Conservation (phyloP, 2,329 filamentous ascomycete genomes). For the Ophiostoma piceae region DNA sequence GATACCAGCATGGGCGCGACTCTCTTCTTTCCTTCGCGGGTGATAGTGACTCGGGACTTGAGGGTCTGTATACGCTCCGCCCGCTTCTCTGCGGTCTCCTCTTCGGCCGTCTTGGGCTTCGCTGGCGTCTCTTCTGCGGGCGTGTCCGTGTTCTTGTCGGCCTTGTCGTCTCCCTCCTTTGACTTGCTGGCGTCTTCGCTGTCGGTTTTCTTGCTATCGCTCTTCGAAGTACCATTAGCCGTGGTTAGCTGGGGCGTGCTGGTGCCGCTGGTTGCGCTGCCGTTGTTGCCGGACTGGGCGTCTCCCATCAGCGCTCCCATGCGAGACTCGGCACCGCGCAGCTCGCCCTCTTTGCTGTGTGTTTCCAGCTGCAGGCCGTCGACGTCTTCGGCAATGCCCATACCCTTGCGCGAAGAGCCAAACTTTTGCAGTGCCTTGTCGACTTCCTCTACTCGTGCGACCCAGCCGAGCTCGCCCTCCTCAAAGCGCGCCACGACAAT, state of each 20-base stretch:
- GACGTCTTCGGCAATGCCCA: constrained; percentile 88
- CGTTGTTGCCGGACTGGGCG: constrained; percentile 43
- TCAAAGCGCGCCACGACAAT: constrained; percentile 80
- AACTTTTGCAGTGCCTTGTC: constrained; percentile 91
- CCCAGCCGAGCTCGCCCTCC: constrained; percentile 81
- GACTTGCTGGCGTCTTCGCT: constrained; percentile 21
- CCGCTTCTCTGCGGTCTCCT: constrained; percentile 48
- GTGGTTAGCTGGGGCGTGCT: constrained; percentile 18
- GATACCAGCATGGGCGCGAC: constrained; percentile 90
- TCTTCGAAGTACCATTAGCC: constrained; percentile 31
- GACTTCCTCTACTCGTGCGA: constrained; percentile 80
- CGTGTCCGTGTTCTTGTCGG: background rate
- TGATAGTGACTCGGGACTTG: constrained; percentile 89
- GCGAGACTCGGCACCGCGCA: constrained; percentile 81
- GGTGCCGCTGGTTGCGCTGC: constrained; percentile 35
- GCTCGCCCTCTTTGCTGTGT: constrained; percentile 83
- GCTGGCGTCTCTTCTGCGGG: constrained; percentile 5
- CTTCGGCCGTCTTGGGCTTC: constrained; percentile 32
- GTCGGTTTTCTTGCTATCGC: constrained; percentile 27
- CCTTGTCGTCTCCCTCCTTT: constrained; percentile 24
- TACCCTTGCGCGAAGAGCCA: constrained; percentile 77
- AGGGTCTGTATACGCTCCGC: constrained; percentile 55
- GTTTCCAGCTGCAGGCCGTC: constrained; percentile 84
- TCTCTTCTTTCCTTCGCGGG: constrained; percentile 94
- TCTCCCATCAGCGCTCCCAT: constrained; percentile 99